These are phyloP conservation scores for Microbotryum silenes-acaulis DNA, from an alignment of 1,284 basidiomycete genomes.

Conservation along the genomic window DNA sequence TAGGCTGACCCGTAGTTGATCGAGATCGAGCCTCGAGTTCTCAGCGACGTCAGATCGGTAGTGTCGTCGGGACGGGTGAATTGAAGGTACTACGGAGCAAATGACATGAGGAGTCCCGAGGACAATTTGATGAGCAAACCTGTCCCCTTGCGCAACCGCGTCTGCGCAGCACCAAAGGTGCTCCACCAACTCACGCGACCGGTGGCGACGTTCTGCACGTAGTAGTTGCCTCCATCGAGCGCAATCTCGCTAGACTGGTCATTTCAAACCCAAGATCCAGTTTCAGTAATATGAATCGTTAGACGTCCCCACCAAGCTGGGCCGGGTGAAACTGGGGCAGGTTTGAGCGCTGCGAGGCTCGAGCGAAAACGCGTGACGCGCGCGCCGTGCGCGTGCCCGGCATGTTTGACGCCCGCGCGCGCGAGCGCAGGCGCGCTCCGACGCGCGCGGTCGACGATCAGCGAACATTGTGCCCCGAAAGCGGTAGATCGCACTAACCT, in stretches of 20 bases:
- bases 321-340: conserved; percentile 1
- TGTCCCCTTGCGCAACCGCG: neutral
- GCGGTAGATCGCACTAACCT: no score
- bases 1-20: conserved; percentile 14
- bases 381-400: neutral
- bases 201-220: conserved; percentile 16
- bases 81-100: neutral
- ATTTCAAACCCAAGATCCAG: conserved; percentile 4
- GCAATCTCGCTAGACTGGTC: neutral
- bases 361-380: neutral
- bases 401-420: conserved; percentile 1
- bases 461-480: no score
- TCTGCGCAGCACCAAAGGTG: neutral
- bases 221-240: neutral
- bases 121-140: neutral
- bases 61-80: conserved; percentile 8
- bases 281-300: neutral
- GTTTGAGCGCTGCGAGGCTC: neutral
- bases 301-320: conserved; percentile 6
- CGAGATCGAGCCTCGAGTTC: conserved; percentile 6
- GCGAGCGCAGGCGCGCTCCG: no score
- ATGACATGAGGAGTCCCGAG: neutral
- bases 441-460: no score
- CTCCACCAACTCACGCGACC: neutral
- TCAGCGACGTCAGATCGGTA: conserved; percentile 17